Conservation (phyloP, 2,329 filamentous ascomycete species). For the Neocatenulostroma microsporum region DNA sequence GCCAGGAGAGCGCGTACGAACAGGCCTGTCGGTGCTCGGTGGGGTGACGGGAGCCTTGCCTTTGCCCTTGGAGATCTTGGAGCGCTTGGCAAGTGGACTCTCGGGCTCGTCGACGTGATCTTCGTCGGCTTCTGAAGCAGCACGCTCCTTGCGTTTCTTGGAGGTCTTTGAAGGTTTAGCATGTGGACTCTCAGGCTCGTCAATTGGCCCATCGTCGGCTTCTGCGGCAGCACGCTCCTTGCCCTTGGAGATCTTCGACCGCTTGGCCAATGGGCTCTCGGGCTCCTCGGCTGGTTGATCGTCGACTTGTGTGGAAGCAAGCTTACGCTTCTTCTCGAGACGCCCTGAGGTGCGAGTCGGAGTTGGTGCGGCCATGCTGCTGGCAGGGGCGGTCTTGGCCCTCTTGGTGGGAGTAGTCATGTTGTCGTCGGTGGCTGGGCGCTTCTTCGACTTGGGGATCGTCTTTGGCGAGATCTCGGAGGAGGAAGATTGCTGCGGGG, state of each 20-base stretch:
- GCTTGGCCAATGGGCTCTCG: too few relatives aligned
- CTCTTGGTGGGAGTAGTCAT: neutral
- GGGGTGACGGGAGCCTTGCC: constrained; percentile 12
- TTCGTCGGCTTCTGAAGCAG: neutral
- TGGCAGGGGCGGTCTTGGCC: neutral
- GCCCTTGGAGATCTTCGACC: neutral
- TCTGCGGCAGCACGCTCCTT: neutral
- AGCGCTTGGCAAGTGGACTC: constrained; percentile 4
- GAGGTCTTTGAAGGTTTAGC: too few relatives aligned
- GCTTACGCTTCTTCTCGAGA: too few relatives aligned
- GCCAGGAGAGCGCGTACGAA: neutral
- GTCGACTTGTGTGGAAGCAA: too few relatives aligned
- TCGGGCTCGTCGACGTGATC: neutral
- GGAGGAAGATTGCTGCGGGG: too few relatives aligned
- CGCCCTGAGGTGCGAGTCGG: too few relatives aligned
- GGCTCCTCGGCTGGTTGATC: too few relatives aligned
- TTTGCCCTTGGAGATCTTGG: constrained; percentile 11
- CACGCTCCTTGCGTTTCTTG: neutral
- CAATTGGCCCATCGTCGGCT: too few relatives aligned
- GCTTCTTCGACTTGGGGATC: too few relatives aligned
- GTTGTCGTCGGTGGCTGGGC: too few relatives aligned
- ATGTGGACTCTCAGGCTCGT: too few relatives aligned
- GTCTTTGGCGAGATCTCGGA: too few relatives aligned
- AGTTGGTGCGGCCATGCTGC: neutral
- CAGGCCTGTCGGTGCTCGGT: neutral